phyloP scores from a whole-genome alignment of 192 early-diverging fungal species.

The Diversispora epigaea region DNA sequence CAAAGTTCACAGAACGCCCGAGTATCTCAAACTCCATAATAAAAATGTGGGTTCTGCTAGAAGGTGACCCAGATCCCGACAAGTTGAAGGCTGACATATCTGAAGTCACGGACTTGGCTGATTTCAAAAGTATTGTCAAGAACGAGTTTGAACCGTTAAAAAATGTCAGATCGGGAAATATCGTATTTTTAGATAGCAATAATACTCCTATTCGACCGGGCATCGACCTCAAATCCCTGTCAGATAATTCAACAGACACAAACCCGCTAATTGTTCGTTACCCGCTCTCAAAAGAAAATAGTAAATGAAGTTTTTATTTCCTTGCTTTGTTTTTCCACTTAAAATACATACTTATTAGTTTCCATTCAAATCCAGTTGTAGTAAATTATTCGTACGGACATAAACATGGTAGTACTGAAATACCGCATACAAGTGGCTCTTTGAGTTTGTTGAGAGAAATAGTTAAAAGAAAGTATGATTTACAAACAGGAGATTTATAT shows the following conservation, averaged over 20 bases:
- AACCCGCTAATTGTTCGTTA: background rate
- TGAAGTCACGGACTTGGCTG: background rate
- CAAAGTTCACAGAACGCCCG: too few relatives aligned
- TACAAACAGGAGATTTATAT: too few relatives aligned
- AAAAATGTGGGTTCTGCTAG: background rate
- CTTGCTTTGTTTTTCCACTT: background rate
- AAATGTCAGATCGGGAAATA: too few relatives aligned
- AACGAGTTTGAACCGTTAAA: too few relatives aligned
- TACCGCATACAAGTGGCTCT: background rate
- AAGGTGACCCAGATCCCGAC: background rate
- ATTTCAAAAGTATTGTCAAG: background rate
- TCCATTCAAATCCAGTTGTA: background rate
- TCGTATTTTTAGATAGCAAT: too few relatives aligned
- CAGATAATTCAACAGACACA: background rate
- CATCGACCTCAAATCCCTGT: background rate
- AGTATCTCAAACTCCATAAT: conserved; percentile 3
- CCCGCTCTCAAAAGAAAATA: background rate
- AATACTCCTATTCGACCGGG: background rate
- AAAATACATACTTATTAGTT: conserved; percentile 9
- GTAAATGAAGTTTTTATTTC: background rate
- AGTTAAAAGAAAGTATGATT: background rate
- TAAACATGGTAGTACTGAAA: background rate
- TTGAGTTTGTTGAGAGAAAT: background rate
- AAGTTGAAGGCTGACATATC: background rate
- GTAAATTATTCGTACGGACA: background rate